A percentile compares a stretch with the other conserved stretches of the same genome.
Conservation (phyloP, 1,139 yeast genomes). For the Torulaspora pretoriensis region DNA sequence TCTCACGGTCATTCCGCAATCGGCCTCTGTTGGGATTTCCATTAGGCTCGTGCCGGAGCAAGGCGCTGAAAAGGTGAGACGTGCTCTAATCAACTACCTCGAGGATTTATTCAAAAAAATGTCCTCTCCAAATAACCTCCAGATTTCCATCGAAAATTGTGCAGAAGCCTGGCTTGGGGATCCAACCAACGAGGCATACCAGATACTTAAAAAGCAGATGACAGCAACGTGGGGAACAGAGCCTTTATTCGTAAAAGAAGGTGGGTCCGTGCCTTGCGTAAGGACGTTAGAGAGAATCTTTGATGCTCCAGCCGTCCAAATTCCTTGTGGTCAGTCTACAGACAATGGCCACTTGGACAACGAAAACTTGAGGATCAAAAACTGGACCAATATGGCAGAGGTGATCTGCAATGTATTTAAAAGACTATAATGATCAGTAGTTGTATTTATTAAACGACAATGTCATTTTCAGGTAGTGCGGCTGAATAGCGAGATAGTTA, state of each 20-base stretch:
- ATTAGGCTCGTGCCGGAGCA: conserved; percentile 90
- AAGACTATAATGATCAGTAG: conserved; percentile 30
- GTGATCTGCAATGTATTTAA: conserved; percentile 56
- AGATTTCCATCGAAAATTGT: conserved; percentile 63
- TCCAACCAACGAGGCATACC: conserved; percentile 67
- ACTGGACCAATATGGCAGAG: conserved; percentile 67
- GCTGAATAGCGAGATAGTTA: neutral
- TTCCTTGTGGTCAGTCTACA: conserved; percentile 94
- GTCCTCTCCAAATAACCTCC: conserved; percentile 56
- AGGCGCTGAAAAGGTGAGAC: conserved; percentile 55
- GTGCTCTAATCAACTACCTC: conserved; percentile 46
- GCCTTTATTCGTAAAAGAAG: conserved; percentile 87
- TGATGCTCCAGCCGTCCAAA: conserved; percentile 85
- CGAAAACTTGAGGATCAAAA: conserved; percentile 75
- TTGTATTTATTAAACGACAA: neutral
- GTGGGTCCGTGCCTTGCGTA: conserved; percentile 92
- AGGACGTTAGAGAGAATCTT: conserved; percentile 78
- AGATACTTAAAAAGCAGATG: conserved; percentile 57
- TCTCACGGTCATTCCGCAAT: conserved; percentile 82
- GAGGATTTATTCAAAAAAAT: conserved; percentile 44
- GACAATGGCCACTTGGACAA: conserved; percentile 92
- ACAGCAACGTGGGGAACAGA: conserved; percentile 57
- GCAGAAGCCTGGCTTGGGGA: conserved; percentile 98
- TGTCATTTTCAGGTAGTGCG: conserved; percentile 1
- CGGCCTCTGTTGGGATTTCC: conserved; percentile 72